A percentile compares a stretch with the other conserved stretches of the same genome.
Conservation (phyloP, 805 yeast species). For the Pichia nakasei region DNA sequence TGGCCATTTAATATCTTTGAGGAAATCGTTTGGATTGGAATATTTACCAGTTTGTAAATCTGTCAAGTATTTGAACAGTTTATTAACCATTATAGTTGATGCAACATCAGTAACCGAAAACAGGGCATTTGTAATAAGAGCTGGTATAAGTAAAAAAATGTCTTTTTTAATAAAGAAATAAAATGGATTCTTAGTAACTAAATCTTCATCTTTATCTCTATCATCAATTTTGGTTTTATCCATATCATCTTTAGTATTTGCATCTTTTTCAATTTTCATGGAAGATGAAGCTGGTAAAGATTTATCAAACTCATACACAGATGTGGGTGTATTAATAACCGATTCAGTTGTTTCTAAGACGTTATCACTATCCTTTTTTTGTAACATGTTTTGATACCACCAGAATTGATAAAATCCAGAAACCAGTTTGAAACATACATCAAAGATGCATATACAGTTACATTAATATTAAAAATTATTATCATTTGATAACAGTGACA, state of each 20-base stretch:
- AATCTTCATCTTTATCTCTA: not conserved
- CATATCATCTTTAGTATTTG: not conserved
- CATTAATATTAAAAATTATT: too few species aligned
- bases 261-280: not conserved
- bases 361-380: not conserved
- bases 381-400: not conserved
- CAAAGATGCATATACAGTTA: too few species aligned
- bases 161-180: slow-evolving; percentile 23
- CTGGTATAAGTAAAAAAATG: slow-evolving; percentile 13
- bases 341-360: not conserved
- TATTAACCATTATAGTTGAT: slow-evolving; percentile 58
- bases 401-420: not conserved
- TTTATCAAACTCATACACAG: not conserved
- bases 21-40: slow-evolving; percentile 22
- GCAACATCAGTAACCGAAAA: slow-evolving; percentile 54
- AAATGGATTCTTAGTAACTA: slow-evolving; percentile 13
- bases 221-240: not conserved
- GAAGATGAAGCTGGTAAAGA: not conserved
- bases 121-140: slow-evolving; percentile 27
- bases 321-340: not conserved
- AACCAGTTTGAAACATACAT: not conserved
- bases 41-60: slow-evolving; percentile 26
- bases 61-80: slow-evolving; percentile 43
- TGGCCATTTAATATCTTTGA: slow-evolving; percentile 28
- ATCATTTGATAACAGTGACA: not conserved